Conservation (phyloP, 2,329 filamentous ascomycete genomes). For the Xylaria sp. region DNA sequence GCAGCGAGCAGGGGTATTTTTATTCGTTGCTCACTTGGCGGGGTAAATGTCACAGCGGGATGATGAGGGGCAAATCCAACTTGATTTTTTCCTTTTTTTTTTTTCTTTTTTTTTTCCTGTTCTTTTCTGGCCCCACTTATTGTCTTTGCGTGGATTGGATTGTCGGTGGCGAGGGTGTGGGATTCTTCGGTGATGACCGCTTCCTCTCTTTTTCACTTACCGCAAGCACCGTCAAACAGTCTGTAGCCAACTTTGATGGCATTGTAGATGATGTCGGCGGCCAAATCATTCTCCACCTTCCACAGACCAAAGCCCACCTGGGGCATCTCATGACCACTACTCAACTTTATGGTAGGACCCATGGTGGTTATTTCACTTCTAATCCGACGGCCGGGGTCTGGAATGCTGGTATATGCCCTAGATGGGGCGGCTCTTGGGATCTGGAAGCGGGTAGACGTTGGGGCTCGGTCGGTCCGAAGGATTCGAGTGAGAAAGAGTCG, state of each 20-base stretch:
- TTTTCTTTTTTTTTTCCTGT: not conserved
- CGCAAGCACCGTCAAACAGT: conserved; percentile 69
- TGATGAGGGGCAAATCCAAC: conserved; percentile 25
- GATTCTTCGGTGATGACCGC: not conserved
- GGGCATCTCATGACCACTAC: conserved; percentile 75
- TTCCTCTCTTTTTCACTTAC: conserved; percentile 54
- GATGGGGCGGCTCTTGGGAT: conserved; percentile 1
- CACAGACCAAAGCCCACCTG: conserved; percentile 82
- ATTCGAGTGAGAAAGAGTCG: conserved; percentile 16
- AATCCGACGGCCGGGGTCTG: not conserved
- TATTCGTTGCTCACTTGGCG: conserved; percentile 24
- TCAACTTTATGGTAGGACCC: conserved; percentile 68
- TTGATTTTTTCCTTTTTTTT: conserved; percentile 2
- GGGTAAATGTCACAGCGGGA: conserved; percentile 25
- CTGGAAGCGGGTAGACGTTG: conserved; percentile 22
- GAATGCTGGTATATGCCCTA: conserved; percentile 1
- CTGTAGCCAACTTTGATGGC: conserved; percentile 73
- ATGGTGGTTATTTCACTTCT: conserved; percentile 34
- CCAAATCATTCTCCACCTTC: conserved; percentile 81
- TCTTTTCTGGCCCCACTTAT: not conserved
- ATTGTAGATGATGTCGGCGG: conserved; percentile 82
- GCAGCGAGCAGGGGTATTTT: conserved; percentile 28
- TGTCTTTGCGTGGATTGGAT: not conserved
- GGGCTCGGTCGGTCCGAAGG: conserved; percentile 24
- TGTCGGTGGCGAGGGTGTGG: not conserved